Percentiles rank a stretch among this genome's conserved stretches.
Conservation (phyloP, 768 basidiomycete genomes). For the Leucosporidium scottii region DNA sequence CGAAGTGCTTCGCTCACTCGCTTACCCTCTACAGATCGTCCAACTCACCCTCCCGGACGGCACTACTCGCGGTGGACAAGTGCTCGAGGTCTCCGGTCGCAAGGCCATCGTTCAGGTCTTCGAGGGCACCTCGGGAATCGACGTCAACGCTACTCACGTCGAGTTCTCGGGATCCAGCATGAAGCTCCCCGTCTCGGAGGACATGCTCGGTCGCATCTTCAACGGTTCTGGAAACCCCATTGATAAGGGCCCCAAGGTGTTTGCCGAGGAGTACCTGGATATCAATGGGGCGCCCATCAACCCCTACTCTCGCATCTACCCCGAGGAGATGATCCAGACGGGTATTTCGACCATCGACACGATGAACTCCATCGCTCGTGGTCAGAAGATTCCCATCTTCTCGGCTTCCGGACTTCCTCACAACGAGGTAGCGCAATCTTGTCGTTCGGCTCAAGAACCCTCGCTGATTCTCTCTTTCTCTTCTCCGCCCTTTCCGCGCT, state of each 20-base stretch:
- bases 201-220: slow-evolving; percentile 98
- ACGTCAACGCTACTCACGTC: slow-evolving; percentile 94
- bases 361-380: slow-evolving; percentile 99
- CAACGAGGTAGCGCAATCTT: slow-evolving; percentile 66
- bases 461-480: slow-evolving; percentile 2
- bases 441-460: slow-evolving; percentile 6
- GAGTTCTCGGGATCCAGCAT: slow-evolving; percentile 97
- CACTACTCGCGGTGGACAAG: slow-evolving; percentile 88
- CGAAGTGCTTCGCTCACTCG: background rate
- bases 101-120: slow-evolving; percentile 99
- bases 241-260: slow-evolving; percentile 96
- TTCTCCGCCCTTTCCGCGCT: no score
- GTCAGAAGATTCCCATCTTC: slow-evolving; percentile 99
- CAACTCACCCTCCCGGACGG: slow-evolving; percentile 92
- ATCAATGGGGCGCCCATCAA: slow-evolving; percentile 99
- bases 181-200: slow-evolving; percentile 97
- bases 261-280: slow-evolving; percentile 98
- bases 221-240: slow-evolving; percentile 98
- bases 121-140: slow-evolving; percentile 94
- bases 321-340: slow-evolving; percentile 99
- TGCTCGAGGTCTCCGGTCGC: slow-evolving; percentile 95
- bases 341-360: slow-evolving; percentile 97
- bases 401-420: slow-evolving; percentile 97
- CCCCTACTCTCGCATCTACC: slow-evolving; percentile 95
- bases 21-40: slow-evolving; percentile 53